Conservation (phyloP, 192 early-diverging fungal species). For the Lobosporangium transversale region DNA sequence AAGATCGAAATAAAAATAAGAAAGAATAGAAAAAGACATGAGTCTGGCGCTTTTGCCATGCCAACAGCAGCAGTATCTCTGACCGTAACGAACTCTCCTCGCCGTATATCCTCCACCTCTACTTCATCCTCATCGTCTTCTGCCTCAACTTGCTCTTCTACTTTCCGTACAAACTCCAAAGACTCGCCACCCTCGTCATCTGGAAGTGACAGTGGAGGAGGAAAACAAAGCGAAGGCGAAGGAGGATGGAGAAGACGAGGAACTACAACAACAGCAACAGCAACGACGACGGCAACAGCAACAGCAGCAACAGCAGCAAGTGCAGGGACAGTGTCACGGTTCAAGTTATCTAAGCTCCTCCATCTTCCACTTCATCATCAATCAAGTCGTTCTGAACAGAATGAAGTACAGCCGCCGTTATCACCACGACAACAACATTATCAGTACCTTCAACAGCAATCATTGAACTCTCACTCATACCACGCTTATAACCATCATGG, state of each 20-base stretch:
- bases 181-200: neutral
- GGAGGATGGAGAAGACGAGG: no score
- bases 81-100: neutral
- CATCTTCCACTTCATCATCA: neutral
- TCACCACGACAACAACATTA: constrained; percentile 8
- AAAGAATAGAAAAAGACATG: no score
- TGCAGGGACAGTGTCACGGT: constrained; percentile 7
- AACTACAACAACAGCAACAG: constrained; percentile 23
- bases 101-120: neutral
- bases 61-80: neutral
- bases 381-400: constrained; percentile 1
- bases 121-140: neutral
- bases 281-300: constrained; percentile 18
- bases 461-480: neutral
- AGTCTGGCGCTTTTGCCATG: no score
- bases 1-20: neutral
- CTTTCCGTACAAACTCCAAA: neutral
- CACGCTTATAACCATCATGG: neutral
- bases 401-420: constrained; percentile 2
- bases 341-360: constrained; percentile 33
- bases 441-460: constrained; percentile 8
- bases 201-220: neutral
- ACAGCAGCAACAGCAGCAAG: constrained; percentile 26
- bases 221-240: neutral
- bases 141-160: neutral